These are phyloP conservation scores for Eucalyptus decipiens DNA, from an alignment of 345 rosid genomes.

Conservation along the genomic window DNA sequence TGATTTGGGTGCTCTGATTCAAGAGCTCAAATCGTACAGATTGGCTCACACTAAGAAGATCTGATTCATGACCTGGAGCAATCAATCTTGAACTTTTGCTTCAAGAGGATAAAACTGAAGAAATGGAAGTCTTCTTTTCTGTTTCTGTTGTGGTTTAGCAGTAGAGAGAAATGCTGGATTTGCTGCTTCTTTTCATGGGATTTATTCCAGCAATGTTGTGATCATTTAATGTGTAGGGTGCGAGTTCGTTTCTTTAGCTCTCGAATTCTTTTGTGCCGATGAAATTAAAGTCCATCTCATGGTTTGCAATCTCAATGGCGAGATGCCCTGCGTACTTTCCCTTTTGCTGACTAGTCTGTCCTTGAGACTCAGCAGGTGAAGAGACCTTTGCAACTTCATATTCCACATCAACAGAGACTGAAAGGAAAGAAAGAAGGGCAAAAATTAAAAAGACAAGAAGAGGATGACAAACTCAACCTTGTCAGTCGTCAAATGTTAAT, in stretches of 20 bases:
- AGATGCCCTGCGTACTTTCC: not conserved
- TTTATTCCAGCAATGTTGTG: not conserved
- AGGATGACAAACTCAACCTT: too few species aligned
- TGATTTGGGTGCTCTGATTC: constrained; percentile 5
- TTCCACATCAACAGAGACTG: not conserved
- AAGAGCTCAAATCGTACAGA: not conserved
- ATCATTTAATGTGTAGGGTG: not conserved
- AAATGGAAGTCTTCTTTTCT: not conserved
- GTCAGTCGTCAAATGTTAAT: too few species aligned
- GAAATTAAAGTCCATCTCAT: not conserved
- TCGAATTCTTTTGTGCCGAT: not conserved
- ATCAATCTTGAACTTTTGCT: not conserved
- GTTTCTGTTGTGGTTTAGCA: not conserved
- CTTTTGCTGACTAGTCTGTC: not conserved
- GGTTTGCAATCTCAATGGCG: not conserved
- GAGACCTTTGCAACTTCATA: not conserved
- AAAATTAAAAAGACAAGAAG: too few species aligned
- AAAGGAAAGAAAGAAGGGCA: not conserved
- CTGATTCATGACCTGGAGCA: not conserved
- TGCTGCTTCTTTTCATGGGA: not conserved
- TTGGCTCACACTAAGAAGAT: not conserved
- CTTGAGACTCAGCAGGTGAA: not conserved
- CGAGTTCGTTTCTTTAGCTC: not conserved
- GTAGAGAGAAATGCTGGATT: not conserved
- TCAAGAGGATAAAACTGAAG: not conserved